A percentile compares a stretch with the other conserved stretches of the same genome.
phyloP scores from a whole-genome alignment of 176 grass and related monocot species.

The Oropetium thomaeum region DNA sequence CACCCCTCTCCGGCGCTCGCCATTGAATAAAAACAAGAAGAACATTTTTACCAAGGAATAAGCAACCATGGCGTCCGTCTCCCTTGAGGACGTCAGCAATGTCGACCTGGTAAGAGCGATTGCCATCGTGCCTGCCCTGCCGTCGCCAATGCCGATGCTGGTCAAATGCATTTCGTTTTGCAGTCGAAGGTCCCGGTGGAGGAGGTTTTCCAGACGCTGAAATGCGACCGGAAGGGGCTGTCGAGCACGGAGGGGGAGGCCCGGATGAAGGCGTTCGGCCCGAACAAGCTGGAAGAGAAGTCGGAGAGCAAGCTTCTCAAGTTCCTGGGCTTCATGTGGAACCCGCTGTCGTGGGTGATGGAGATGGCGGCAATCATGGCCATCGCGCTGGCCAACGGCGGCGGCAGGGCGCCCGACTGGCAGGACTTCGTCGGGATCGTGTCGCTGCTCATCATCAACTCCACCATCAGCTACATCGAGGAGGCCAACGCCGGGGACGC shows the following conservation, averaged over 20 bases:
- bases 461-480: slow-evolving; percentile 91
- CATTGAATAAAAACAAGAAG: neutral
- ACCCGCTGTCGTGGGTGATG: slow-evolving; percentile 93
- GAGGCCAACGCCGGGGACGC: slow-evolving; percentile 87
- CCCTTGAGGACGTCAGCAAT: neutral
- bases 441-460: slow-evolving; percentile 83
- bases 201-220: slow-evolving; percentile 82
- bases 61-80: slow-evolving; percentile 63
- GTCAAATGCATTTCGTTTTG: neutral
- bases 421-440: slow-evolving; percentile 92
- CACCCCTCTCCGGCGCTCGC: neutral
- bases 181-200: slow-evolving; percentile 64
- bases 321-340: slow-evolving; percentile 96
- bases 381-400: slow-evolving; percentile 81
- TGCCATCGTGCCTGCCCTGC: neutral
- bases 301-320: slow-evolving; percentile 93
- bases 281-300: slow-evolving; percentile 99
- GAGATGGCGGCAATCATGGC: slow-evolving; percentile 94
- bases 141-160: neutral
- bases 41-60: neutral
- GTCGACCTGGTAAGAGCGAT: slow-evolving; percentile 52
- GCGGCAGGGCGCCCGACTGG: slow-evolving; percentile 75
- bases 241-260: slow-evolving; percentile 43
- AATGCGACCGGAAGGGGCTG: slow-evolving; percentile 70
- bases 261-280: slow-evolving; percentile 60